A percentile compares a stretch with the other conserved stretches of the same genome.
These are phyloP conservation scores for Malassezia slooffiae DNA, from an alignment of 1,284 basidiomycete species.

Conservation along the genomic window DNA sequence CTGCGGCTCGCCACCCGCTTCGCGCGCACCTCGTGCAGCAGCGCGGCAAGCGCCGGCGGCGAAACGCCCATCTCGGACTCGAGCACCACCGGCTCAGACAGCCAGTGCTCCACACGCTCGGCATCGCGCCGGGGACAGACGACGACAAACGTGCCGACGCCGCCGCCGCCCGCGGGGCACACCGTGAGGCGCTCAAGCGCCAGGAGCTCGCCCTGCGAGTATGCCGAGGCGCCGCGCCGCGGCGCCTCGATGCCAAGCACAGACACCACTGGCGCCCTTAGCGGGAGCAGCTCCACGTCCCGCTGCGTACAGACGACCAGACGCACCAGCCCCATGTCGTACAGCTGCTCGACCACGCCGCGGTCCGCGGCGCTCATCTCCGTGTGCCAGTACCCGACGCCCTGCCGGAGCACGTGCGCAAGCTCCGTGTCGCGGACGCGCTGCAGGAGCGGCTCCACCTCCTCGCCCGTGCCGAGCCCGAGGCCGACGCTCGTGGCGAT, in stretches of 20 bases:
- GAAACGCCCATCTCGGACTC: conserved; percentile 66
- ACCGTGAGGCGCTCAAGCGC: conserved; percentile 82
- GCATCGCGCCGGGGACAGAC: conserved; percentile 76
- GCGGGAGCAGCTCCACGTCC: conserved; percentile 71
- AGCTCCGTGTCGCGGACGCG: conserved; percentile 60
- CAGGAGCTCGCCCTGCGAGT: conserved; percentile 67
- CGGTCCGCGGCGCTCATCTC: conserved; percentile 62
- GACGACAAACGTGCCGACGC: conserved; percentile 55
- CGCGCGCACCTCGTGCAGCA: conserved; percentile 14
- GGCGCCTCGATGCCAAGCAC: conserved; percentile 73
- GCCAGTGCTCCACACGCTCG: conserved; percentile 63
- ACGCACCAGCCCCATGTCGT: conserved; percentile 66
- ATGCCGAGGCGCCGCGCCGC: conserved; percentile 63
- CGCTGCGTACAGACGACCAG: conserved; percentile 73
- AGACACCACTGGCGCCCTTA: conserved; percentile 67
- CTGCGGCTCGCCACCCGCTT: conserved; percentile 49
- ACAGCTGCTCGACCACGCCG: conserved; percentile 69
- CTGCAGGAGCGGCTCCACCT: conserved; percentile 56
- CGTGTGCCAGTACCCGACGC: conserved; percentile 78
- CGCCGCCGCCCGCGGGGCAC: conserved; percentile 51
- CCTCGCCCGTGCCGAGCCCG: conserved; percentile 55
- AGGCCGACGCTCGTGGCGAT: conserved; percentile 60
- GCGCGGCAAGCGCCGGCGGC: conserved; percentile 19
- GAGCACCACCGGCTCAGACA: conserved; percentile 74
- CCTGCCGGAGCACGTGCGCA: conserved; percentile 68